Percentiles rank a stretch among this genome's conserved stretches.
Conservation (phyloP, 2,329 filamentous ascomycete species). For the Arthrocladium fulminans region DNA sequence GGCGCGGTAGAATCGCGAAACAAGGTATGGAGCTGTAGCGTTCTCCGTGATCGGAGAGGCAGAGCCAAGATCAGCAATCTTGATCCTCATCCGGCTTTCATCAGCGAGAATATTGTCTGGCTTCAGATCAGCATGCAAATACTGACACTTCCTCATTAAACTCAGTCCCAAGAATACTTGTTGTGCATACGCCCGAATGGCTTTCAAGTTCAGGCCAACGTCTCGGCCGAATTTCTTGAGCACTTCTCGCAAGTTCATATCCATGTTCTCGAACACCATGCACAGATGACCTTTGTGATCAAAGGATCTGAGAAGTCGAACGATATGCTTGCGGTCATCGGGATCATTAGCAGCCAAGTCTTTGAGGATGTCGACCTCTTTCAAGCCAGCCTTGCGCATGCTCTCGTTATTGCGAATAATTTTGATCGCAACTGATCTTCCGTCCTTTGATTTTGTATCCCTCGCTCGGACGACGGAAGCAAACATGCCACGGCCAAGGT, state of each 20-base stretch:
- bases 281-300: constrained; percentile 93
- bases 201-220: constrained; percentile 79
- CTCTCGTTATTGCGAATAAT: constrained; percentile 96
- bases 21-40: constrained; percentile 87
- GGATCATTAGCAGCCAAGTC: constrained; percentile 78
- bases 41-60: constrained; percentile 85
- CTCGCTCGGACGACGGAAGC: constrained; percentile 86
- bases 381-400: constrained; percentile 81
- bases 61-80: constrained; percentile 95
- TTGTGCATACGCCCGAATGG: constrained; percentile 79
- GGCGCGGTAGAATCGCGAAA: constrained; percentile 93
- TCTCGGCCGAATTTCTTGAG: constrained; percentile 93
- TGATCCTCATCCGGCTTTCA: constrained; percentile 72
- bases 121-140: constrained; percentile 93
- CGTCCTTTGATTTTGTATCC: constrained; percentile 61
- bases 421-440: constrained; percentile 75
- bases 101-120: constrained; percentile 95
- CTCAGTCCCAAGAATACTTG: constrained; percentile 88
- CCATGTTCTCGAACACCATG: constrained; percentile 91
- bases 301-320: constrained; percentile 78
- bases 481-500: constrained; percentile 89
- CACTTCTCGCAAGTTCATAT: constrained; percentile 86
- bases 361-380: constrained; percentile 86
- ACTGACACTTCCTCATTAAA: constrained; percentile 82
- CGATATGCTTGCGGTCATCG: constrained; percentile 83